phyloP scores from a whole-genome alignment of 108 stramenopile genomes.

The Stephanodiscus triporus region DNA sequence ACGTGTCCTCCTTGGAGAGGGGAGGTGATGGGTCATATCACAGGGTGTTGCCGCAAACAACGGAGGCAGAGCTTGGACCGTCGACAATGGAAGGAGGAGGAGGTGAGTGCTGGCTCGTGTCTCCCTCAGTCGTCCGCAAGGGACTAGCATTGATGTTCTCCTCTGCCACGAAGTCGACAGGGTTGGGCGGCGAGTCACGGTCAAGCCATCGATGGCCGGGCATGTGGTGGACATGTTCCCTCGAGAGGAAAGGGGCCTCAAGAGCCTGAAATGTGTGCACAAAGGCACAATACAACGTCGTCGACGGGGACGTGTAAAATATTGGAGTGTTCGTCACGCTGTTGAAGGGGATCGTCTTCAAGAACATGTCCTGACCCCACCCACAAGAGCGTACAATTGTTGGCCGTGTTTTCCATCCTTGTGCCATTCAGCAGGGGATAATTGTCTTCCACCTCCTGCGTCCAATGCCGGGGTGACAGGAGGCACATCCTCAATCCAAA shows the following conservation, averaged over 20 bases:
- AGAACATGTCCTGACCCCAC: background rate
- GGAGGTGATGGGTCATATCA: background rate
- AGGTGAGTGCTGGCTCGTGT: too few species aligned
- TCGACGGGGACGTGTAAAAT: background rate
- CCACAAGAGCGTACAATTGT: background rate
- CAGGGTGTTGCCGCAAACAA: background rate
- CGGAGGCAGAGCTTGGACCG: too few species aligned
- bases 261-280: background rate
- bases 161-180: background rate
- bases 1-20: background rate
- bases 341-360: background rate
- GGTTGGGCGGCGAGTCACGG: background rate
- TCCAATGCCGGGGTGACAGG: constrained; percentile 17
- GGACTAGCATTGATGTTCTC: too few species aligned
- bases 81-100: too few species aligned
- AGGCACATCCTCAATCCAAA: background rate
- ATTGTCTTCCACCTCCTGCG: constrained; percentile 19
- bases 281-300: background rate
- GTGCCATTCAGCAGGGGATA: constrained; percentile 1
- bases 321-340: background rate
- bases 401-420: background rate
- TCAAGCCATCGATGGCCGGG: background rate
- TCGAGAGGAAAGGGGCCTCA: background rate
- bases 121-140: too few species aligned
- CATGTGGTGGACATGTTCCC: background rate